Evolutionary conservation across 441 rosid species (phyloP).

Genomic region (Metrosideros polymorpha): DNA sequence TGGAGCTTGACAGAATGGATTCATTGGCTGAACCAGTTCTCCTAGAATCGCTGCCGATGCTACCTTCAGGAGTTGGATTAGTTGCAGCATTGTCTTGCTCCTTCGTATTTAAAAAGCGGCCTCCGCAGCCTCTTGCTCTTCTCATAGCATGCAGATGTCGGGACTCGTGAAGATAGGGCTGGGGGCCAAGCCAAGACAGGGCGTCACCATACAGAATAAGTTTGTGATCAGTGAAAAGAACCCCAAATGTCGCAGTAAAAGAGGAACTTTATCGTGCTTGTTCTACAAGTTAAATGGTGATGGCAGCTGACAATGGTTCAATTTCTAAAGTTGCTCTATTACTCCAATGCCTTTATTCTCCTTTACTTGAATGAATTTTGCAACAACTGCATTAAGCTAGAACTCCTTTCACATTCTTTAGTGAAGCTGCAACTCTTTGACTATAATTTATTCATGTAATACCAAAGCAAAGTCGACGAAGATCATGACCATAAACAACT

Average conservation of each 20-base stretch:
- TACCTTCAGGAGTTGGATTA: background rate
- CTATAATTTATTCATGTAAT: background rate
- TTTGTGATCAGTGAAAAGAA: background rate
- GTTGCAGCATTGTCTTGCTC: conserved; percentile 9
- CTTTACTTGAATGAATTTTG: background rate
- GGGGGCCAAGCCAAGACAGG: background rate
- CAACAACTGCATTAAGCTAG: background rate
- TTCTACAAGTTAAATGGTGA: background rate
- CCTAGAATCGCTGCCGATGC: background rate
- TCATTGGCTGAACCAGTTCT: background rate
- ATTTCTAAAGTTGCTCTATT: background rate
- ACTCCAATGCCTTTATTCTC: background rate
- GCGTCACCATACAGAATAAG: background rate
- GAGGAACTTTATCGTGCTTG: background rate
- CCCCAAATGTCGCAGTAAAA: background rate
- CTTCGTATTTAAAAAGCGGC: conserved; percentile 31
- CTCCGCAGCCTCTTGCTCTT: conserved; percentile 39
- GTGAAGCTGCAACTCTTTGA: background rate
- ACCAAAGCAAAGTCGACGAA: background rate
- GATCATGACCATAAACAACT: background rate
- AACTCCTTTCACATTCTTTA: background rate
- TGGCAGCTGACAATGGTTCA: background rate
- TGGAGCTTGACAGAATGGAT: conserved; percentile 1
- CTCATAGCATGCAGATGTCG: conserved; percentile 37
- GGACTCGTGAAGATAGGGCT: conserved; percentile 43